These are phyloP conservation scores for Haplosporangium gracile DNA, from an alignment of 192 early-diverging fungal species.

Conservation along the genomic window DNA sequence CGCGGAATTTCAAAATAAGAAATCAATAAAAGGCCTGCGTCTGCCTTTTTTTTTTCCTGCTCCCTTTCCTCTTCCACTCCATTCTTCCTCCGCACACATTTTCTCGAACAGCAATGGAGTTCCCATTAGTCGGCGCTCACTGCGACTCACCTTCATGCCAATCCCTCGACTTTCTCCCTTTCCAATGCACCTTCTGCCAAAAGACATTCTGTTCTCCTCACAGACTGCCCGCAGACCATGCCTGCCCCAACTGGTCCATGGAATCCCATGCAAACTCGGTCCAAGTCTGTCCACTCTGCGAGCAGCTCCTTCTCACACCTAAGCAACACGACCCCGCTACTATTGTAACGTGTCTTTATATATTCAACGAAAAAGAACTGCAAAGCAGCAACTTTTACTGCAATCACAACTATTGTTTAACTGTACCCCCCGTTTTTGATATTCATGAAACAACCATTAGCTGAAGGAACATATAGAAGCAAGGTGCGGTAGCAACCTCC, in stretches of 20 bases:
- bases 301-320: slow-evolving; percentile 24
- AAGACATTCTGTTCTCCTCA: slow-evolving; percentile 26
- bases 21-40: too few species aligned
- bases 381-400: too few species aligned
- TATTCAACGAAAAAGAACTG: background rate
- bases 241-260: slow-evolving; percentile 20
- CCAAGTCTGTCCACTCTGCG: slow-evolving; percentile 33
- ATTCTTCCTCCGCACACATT: too few species aligned
- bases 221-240: slow-evolving; percentile 33
- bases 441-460: background rate
- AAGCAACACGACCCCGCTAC: slow-evolving; percentile 13
- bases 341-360: slow-evolving; percentile 12
- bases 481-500: slow-evolving; percentile 7
- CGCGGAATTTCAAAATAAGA: too few species aligned
- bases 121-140: slow-evolving; percentile 36
- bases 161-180: slow-evolving; percentile 37
- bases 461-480: slow-evolving; percentile 27
- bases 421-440: background rate
- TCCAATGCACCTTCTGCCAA: slow-evolving; percentile 38
- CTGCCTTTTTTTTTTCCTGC: too few species aligned
- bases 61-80: too few species aligned
- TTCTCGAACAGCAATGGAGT: slow-evolving; percentile 32
- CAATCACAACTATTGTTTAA: too few species aligned
- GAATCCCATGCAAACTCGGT: slow-evolving; percentile 29
- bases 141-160: slow-evolving; percentile 32